These are phyloP conservation scores for Nitzschia sp. DNA, from an alignment of 108 stramenopile genomes.

Conservation along the genomic window DNA sequence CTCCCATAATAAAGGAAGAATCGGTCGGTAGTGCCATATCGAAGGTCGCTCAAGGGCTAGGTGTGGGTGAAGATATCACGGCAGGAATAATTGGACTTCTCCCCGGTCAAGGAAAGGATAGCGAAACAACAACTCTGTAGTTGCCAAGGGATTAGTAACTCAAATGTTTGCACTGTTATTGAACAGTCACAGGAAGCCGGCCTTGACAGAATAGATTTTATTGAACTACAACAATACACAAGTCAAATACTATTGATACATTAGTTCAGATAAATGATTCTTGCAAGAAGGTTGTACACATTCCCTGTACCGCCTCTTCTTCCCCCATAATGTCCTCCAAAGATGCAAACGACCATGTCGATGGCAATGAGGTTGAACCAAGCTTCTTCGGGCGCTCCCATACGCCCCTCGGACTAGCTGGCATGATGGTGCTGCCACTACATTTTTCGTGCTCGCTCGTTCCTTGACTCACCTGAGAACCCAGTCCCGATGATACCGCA, in stretches of 20 bases:
- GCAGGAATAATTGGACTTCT: constrained; percentile 7
- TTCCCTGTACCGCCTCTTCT: neutral
- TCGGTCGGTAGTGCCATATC: neutral
- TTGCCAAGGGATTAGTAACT: no score
- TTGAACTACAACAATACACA: no score
- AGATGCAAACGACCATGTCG: no score
- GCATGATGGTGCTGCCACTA: neutral
- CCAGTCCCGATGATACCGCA: no score
- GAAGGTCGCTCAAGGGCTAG: constrained; percentile 6
- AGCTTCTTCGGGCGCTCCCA: neutral
- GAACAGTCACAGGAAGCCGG: no score
- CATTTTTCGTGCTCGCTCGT: neutral
- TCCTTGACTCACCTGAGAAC: neutral
- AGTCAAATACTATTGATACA: no score
- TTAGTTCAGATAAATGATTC: neutral
- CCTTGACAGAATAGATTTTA: no score
- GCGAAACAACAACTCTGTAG: constrained; percentile 3
- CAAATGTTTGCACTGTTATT: no score
- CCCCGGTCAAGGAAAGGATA: constrained; percentile 2
- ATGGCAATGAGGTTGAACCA: neutral
- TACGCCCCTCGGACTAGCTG: neutral
- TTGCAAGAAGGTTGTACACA: constrained; percentile 9
- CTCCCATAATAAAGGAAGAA: neutral
- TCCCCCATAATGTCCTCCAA: constrained; percentile 1
- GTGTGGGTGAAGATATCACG: constrained; percentile 8